Evolutionary conservation across 345 rosid species (phyloP).

Genomic region (Arabidopsis thaliana): TAIR10.1 NC_003076.8:3060001-3060500

Average conservation of each 20-base stretch:
- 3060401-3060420: slow-evolving; percentile 49
- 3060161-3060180: slow-evolving; percentile 31
- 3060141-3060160: slow-evolving; percentile 18
- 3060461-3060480: slow-evolving; percentile 34
- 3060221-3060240: slow-evolving; percentile 33
- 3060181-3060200: slow-evolving; percentile 33
- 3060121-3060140: slow-evolving; percentile 27
- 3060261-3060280: background rate
- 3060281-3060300: slow-evolving; percentile 9
- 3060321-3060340: slow-evolving; percentile 31
- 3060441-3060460: slow-evolving; percentile 55
- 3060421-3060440: slow-evolving; percentile 52
- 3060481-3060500: slow-evolving; percentile 29
- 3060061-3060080: slow-evolving; percentile 54
- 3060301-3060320: slow-evolving; percentile 23
- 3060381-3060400: slow-evolving; percentile 38
- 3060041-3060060: slow-evolving; percentile 48
- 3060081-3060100: slow-evolving; percentile 29
- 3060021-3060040: slow-evolving; percentile 68
- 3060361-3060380: slow-evolving; percentile 28
- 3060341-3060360: slow-evolving; percentile 17
- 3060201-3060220: slow-evolving; percentile 34
- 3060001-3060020: slow-evolving; percentile 65
- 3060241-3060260: slow-evolving; percentile 31
- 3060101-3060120: slow-evolving; percentile 38